These are phyloP conservation scores for Paramecium bursaria DNA, from an alignment of 73 alveolate species.

Conservation along the genomic window DNA sequence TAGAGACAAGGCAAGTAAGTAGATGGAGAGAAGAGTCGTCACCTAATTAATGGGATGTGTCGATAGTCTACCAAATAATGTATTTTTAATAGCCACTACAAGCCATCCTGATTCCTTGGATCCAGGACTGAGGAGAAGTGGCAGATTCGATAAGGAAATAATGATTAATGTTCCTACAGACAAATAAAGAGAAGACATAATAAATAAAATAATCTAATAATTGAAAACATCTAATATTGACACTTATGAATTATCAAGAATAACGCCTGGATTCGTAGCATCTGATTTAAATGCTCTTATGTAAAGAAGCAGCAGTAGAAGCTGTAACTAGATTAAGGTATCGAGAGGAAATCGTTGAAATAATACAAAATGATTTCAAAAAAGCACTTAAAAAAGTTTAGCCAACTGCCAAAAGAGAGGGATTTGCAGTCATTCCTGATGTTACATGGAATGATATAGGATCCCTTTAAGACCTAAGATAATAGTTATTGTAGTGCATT, in stretches of 20 bases:
- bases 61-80: constrained; percentile 92
- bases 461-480: constrained; percentile 87
- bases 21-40: constrained; percentile 98
- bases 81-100: constrained; percentile 79
- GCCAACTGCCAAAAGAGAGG: constrained; percentile 99
- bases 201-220: constrained; percentile 81
- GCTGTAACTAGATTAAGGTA: constrained; percentile 73
- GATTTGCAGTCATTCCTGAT: constrained; percentile 99
- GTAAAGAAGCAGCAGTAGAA: constrained; percentile 91
- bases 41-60: constrained; percentile 97
- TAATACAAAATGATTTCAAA: constrained; percentile 88
- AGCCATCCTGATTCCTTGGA: constrained; percentile 98
- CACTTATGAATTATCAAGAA: constrained; percentile 87
- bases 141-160: constrained; percentile 99
- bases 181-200: constrained; percentile 86
- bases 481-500: constrained; percentile 86
- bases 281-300: constrained; percentile 96
- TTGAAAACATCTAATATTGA: constrained; percentile 80
- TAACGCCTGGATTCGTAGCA: constrained; percentile 99
- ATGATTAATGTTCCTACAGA: constrained; percentile 98
- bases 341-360: constrained; percentile 58
- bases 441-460: constrained; percentile 99
- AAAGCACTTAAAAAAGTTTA: constrained; percentile 90
- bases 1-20: constrained; percentile 97
- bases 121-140: constrained; percentile 98